Percentiles rank a stretch among this genome's conserved stretches.
Conservation (phyloP, 2,329 filamentous ascomycete species). For the Venturia pyrina region DNA sequence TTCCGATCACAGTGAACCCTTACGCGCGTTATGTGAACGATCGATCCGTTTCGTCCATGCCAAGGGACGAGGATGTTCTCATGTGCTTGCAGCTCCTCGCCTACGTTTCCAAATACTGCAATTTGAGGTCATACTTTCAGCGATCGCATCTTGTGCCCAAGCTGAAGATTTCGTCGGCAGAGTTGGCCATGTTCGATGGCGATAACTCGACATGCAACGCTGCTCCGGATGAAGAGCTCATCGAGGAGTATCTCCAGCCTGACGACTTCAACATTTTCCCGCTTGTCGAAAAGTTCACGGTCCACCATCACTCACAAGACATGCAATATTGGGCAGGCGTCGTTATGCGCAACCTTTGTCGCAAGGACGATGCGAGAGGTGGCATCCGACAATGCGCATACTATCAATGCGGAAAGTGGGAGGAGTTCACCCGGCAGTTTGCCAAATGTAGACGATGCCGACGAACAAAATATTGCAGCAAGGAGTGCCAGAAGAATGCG, state of each 20-base stretch:
- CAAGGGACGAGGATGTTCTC: constrained; percentile 90
- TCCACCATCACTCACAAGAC: constrained; percentile 85
- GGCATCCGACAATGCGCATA: constrained; percentile 96
- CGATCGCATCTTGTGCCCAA: constrained; percentile 86
- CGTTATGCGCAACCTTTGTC: constrained; percentile 96
- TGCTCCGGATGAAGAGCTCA: constrained; percentile 50
- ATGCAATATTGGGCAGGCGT: constrained; percentile 99
- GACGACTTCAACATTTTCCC: constrained; percentile 99
- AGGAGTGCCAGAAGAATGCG: constrained; percentile 97
- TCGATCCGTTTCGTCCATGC: constrained; percentile 71
- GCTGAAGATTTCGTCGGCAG: constrained; percentile 71
- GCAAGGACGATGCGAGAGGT: constrained; percentile 89
- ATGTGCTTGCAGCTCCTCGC: constrained; percentile 96
- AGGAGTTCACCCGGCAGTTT: constrained; percentile 92
- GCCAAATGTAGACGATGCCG: constrained; percentile 95
- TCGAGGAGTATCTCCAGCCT: constrained; percentile 81
- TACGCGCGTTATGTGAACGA: constrained; percentile 75
- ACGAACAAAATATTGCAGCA: constrained; percentile 98
- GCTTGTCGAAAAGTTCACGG: constrained; percentile 94
- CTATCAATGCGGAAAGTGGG: constrained; percentile 97
- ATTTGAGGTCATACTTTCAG: constrained; percentile 90
- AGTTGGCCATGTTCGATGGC: constrained; percentile 70
- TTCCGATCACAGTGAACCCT: constrained; percentile 53
- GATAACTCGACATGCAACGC: constrained; percentile 20
- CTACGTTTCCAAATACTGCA: constrained; percentile 98